Percentiles rank a stretch among this genome's conserved stretches.
phyloP scores from a whole-genome alignment of 148 eudicot genomes.

The Fallopia convolvulus region DNA sequence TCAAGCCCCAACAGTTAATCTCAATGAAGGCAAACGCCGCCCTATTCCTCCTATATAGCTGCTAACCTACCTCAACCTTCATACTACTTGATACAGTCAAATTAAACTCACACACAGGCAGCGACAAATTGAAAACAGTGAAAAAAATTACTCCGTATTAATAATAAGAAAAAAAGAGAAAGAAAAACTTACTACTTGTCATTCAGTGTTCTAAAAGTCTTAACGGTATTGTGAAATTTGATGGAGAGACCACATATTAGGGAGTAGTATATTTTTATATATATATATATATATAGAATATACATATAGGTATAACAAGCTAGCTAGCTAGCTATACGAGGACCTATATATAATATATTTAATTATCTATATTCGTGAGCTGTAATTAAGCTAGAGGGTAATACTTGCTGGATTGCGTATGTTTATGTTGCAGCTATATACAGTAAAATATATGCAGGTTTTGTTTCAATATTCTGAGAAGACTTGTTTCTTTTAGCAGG shows the following conservation, averaged over 20 bases:
- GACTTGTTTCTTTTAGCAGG: not conserved
- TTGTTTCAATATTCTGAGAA: not conserved
- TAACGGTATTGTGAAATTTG: not conserved
- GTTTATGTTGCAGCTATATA: not conserved
- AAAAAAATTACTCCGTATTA: not conserved
- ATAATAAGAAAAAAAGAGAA: too few relatives aligned
- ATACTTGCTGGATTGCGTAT: not conserved
- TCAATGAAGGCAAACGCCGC: not conserved
- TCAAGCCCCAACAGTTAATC: not conserved
- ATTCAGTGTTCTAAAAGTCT: not conserved
- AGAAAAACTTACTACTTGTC: not conserved
- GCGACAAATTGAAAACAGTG: not conserved
- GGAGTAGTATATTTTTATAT: not conserved
- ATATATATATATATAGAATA: not conserved
- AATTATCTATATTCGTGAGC: not conserved
- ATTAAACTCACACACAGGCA: not conserved
- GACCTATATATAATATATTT: too few relatives aligned
- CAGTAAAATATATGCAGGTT: too few relatives aligned
- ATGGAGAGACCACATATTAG: not conserved
- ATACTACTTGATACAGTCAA: not conserved
- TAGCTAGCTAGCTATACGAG: not conserved
- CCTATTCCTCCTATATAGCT: not conserved
- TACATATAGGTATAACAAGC: not conserved
- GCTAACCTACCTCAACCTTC: not conserved
- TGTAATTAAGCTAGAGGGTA: not conserved